Evolutionary conservation across 441 rosid species (phyloP), one percentile per base, ranked within the genome.

Genomic region (Melianthus villosus): DNA sequence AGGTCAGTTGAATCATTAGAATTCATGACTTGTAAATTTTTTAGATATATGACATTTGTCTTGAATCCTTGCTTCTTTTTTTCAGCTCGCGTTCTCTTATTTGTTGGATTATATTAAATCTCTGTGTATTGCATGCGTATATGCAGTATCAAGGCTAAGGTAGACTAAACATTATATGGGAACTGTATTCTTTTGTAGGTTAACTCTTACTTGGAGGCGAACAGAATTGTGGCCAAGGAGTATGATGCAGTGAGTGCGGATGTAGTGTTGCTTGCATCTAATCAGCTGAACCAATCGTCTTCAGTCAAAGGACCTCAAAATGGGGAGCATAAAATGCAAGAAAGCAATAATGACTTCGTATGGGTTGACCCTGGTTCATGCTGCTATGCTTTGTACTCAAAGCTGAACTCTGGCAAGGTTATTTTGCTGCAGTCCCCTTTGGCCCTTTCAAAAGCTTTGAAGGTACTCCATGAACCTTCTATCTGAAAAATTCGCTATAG

Each of bases 391-490:
- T 64, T 89, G 57, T 82, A 69, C 64, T 68, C 93, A n/a, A 75
- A 82, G 53, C 48, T 89, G 54, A 66, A 81, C 50, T 46, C 71
- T n/a, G 69, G 72, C 42, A 77, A 62, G 71, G 77, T 89, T 53
- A 65, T 75, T 22, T 38, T 69, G 55, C 81, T 64, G 61, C 84
- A 75, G 27, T 89, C 98, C 11, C 93, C 96, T n/a, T 23, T 82
- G 51, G 81, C 98, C 33, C 86, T 89, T 39, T 54, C 94, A 22
- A 89, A 89, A 75, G 94, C 98, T 49, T 38, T 89, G 20, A 89
- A 89, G 94, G 98, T 89, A 60, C n/a, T n/a, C n/a, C n/a, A n/a
- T n/a, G 11, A 42, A 1, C 17, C 38, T 48, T 38, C 8, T 30
- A 25, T 10, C 13, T 7, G 14, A 25, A 18, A n/a, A n/a, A n/a